A percentile compares a stretch with the other conserved stretches of the same genome.
These are phyloP conservation scores for Helicostylum pulchrum DNA, from an alignment of 192 early-diverging fungal species.

Conservation along the genomic window DNA sequence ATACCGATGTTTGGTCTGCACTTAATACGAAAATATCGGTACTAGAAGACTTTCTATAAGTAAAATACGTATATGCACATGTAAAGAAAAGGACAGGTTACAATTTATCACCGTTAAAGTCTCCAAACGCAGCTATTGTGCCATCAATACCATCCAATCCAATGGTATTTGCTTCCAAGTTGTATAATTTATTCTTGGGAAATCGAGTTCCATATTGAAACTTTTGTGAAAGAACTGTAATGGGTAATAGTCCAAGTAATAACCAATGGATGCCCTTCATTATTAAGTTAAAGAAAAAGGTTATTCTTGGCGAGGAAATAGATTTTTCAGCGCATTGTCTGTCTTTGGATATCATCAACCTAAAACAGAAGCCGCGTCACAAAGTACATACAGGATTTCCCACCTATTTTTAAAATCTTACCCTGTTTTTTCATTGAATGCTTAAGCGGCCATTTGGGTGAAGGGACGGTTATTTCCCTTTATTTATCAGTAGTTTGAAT, in stretches of 20 bases:
- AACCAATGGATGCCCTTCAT: not conserved
- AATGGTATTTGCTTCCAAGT: slow-evolving; percentile 11
- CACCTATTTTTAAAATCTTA: no score
- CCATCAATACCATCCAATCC: slow-evolving; percentile 65
- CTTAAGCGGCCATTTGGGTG: no score
- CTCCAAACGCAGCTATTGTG: slow-evolving; percentile 79
- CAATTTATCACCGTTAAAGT: slow-evolving; percentile 82
- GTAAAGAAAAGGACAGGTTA: slow-evolving; percentile 22
- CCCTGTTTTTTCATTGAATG: no score
- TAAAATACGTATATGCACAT: not conserved
- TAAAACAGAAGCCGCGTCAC: no score
- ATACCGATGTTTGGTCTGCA: slow-evolving; percentile 62
- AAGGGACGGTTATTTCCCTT: no score
- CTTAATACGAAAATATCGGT: slow-evolving; percentile 80
- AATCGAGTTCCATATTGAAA: slow-evolving; percentile 31
- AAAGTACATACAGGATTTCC: no score
- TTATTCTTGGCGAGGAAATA: no score
- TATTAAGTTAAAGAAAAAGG: no score
- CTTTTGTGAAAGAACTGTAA: slow-evolving; percentile 17
- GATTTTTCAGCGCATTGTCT: no score
- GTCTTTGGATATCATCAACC: no score
- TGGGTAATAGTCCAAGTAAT: not conserved
- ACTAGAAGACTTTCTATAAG: slow-evolving; percentile 25
- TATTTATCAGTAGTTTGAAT: no score
- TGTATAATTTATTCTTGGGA: slow-evolving; percentile 30